Evolutionary conservation across 208 protist genomes (phyloP), one percentile per base, ranked within the genome.

Genomic region (Trypanosoma cruzi): DNA sequence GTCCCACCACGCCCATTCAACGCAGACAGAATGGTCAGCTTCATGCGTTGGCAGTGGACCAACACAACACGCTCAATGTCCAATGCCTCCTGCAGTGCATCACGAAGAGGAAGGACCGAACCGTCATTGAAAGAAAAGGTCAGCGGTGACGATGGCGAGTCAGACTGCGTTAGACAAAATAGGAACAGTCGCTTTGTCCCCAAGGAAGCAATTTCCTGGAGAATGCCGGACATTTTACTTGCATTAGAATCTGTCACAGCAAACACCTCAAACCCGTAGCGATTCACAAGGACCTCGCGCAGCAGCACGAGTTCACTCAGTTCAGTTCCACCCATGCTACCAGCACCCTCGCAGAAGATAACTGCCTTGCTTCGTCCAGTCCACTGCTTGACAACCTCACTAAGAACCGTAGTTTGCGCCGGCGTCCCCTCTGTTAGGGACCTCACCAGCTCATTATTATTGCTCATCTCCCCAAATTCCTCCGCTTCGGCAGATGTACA

Each of bases 201-300:
- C 5, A n/a, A 52, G 10, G 50, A 20, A 46, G 16, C 54, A 44
- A 68, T 56, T 31, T 67, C 48, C 28, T 44, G 20, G 1, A 66
- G 57, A 6, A 61, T 34, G 46, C 36, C 49, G 48, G 11, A 63
- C 64, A 55, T 34, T 61, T 53, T 44, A 37, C 2, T 32, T 48
- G 61, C 46, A 53, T 62, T 77, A 29, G 56, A 34, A 34, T 24
- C 64, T 18, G 0, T 53, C 8, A 65, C 61, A 40, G 42, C 42
- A 8, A 63, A 11, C 4, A 86, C 78, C 29, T 65, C 66, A 66
- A 86, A 86, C 42, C 66, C 77, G 58, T 86, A 81, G 13, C 74
- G 77, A 18, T 71, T 57, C n/a, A 48, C 29, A 22, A 86, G 68
- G 4, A 77, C 57, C n/a, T 86, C 81, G 34, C 75, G 74, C 40